Evolutionary conservation across 2,329 filamentous ascomycete species (phyloP).

Genomic region (Nannizzia gypsea): DNA sequence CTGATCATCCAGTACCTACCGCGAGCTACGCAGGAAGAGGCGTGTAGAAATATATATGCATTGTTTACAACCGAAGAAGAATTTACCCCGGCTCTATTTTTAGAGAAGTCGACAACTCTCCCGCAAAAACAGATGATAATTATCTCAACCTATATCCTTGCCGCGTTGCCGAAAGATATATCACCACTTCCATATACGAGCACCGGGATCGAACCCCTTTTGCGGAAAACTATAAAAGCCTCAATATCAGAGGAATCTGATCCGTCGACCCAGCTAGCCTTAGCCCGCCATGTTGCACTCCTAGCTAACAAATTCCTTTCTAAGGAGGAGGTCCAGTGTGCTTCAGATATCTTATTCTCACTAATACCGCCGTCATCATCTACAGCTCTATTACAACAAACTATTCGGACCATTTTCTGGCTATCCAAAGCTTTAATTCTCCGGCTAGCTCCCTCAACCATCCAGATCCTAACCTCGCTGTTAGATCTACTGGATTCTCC

Average conservation of each 20-base stretch:
- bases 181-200: conserved; percentile 22
- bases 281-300: conserved; percentile 33
- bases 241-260: conserved; percentile 22
- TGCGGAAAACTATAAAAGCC: conserved; percentile 27
- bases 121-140: conserved; percentile 40
- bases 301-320: conserved; percentile 33
- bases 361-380: conserved; percentile 18
- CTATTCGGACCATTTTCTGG: conserved; percentile 48
- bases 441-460: conserved; percentile 39
- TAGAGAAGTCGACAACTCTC: conserved; percentile 19
- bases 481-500: conserved; percentile 33
- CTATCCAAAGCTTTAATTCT: conserved; percentile 50
- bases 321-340: conserved; percentile 23
- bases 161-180: conserved; percentile 37
- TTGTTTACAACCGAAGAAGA: conserved; percentile 35
- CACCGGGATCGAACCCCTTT: conserved; percentile 24
- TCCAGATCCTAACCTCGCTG: conserved; percentile 41
- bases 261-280: conserved; percentile 28
- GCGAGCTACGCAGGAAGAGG: conserved; percentile 39
- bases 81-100: conserved; percentile 28
- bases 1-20: conserved; percentile 46
- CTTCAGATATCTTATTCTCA: conserved; percentile 23
- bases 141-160: conserved; percentile 46
- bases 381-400: conserved; percentile 24
- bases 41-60: conserved; percentile 44